phyloP scores from a whole-genome alignment of 805 yeast genomes.

The Kuraishia hungarica region DNA sequence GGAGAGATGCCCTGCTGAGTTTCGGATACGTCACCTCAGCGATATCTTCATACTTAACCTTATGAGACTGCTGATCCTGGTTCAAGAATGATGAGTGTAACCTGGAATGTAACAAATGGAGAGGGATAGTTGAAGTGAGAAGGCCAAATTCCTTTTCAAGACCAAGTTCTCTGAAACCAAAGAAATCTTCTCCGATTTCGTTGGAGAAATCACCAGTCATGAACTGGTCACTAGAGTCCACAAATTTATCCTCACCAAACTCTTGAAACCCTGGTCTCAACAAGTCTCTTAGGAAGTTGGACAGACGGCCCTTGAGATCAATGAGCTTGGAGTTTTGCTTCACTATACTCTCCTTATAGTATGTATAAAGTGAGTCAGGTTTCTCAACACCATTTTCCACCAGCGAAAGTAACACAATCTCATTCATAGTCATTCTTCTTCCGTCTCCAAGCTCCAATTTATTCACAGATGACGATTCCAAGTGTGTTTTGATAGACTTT shows the following conservation, averaged over 20 bases:
- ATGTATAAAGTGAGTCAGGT: slow-evolving; percentile 67
- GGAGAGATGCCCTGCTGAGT: slow-evolving; percentile 42
- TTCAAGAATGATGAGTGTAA: slow-evolving; percentile 49
- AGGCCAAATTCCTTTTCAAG: slow-evolving; percentile 86
- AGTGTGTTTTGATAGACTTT: slow-evolving; percentile 57
- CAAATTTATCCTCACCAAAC: slow-evolving; percentile 64
- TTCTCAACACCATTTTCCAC: slow-evolving; percentile 82
- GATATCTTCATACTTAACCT: slow-evolving; percentile 57
- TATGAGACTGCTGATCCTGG: slow-evolving; percentile 34
- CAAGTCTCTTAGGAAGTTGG: slow-evolving; percentile 66
- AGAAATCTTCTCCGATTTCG: slow-evolving; percentile 94
- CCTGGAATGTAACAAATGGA: slow-evolving; percentile 76
- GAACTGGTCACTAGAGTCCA: slow-evolving; percentile 89
- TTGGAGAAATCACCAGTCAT: slow-evolving; percentile 90
- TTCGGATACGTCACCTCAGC: slow-evolving; percentile 45
- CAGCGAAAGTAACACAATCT: slow-evolving; percentile 52
- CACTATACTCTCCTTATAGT: slow-evolving; percentile 61
- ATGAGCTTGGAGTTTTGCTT: slow-evolving; percentile 62
- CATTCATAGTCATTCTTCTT: slow-evolving; percentile 22
- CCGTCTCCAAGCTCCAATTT: slow-evolving; percentile 17
- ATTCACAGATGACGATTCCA: slow-evolving; percentile 52
- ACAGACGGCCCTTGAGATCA: slow-evolving; percentile 61
- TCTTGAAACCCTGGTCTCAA: slow-evolving; percentile 76
- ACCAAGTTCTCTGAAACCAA: slow-evolving; percentile 93
- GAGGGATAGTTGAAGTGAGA: slow-evolving; percentile 77